These are phyloP conservation scores for Turnera subulata DNA, from an alignment of 345 rosid species.

Conservation along the genomic window DNA sequence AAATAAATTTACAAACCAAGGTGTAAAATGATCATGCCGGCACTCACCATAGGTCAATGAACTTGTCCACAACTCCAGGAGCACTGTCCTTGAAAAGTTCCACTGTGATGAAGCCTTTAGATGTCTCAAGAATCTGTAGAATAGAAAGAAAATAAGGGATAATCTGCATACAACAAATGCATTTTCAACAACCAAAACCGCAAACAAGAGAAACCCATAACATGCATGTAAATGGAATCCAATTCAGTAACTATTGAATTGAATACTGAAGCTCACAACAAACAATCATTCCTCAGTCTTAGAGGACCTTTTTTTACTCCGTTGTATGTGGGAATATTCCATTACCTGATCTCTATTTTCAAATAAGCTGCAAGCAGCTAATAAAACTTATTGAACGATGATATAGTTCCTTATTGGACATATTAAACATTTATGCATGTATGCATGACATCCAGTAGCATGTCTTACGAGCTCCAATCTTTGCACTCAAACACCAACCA, in stretches of 20 bases:
- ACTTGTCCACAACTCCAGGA: slow-evolving; percentile 72
- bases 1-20: neutral
- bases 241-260: neutral
- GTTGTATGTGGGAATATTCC: too few species aligned
- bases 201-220: neutral
- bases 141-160: neutral
- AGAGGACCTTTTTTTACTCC: too few species aligned
- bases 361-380: neutral
- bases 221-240: neutral
- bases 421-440: neutral
- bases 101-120: slow-evolving; percentile 61
- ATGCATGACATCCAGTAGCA: neutral
- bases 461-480: neutral
- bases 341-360: too few species aligned
- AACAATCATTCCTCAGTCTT: neutral
- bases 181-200: neutral
- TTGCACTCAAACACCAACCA: neutral
- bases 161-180: neutral
- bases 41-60: slow-evolving; percentile 67
- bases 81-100: slow-evolving; percentile 72
- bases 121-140: slow-evolving; percentile 67
- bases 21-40: neutral
- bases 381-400: neutral
- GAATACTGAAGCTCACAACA: neutral
- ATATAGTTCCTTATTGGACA: neutral